These are phyloP conservation scores for Pistacia integerrima DNA, from an alignment of 345 rosid species.

Conservation along the genomic window DNA sequence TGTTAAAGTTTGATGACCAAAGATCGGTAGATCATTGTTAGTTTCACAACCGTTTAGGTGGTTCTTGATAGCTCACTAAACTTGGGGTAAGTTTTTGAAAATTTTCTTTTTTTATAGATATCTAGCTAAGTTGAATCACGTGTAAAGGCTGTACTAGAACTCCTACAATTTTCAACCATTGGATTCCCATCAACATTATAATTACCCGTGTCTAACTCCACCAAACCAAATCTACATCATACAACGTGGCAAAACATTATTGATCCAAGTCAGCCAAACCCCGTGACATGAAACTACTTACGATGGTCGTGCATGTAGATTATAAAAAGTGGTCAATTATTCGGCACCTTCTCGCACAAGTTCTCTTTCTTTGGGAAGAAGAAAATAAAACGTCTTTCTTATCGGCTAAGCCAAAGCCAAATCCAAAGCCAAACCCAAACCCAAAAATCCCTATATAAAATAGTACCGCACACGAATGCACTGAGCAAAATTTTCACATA, in stretches of 20 bases:
- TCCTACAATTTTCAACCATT: not conserved
- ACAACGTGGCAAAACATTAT: not conserved
- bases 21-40: too few species aligned
- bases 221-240: not conserved
- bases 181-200: not conserved
- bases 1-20: too few species aligned
- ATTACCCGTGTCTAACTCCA: not conserved
- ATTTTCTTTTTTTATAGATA: too few species aligned
- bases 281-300: not conserved
- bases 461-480: too few species aligned
- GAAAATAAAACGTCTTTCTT: constrained; percentile 20
- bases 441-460: too few species aligned
- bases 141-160: too few species aligned
- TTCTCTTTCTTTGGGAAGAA: constrained; percentile 3
- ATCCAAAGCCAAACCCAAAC: not conserved
- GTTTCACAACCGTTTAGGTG: too few species aligned
- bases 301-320: not conserved
- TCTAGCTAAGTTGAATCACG: too few species aligned
- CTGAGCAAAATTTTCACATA: too few species aligned
- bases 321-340: too few species aligned
- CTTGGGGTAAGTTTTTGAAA: too few species aligned
- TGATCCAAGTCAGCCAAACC: not conserved
- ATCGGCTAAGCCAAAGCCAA: constrained; percentile 12
- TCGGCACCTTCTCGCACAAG: not conserved
- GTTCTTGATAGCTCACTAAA: too few species aligned